A percentile compares a stretch with the other conserved stretches of the same genome.
Conservation (phyloP, 345 rosid species). For the Heritiera fomes region DNA sequence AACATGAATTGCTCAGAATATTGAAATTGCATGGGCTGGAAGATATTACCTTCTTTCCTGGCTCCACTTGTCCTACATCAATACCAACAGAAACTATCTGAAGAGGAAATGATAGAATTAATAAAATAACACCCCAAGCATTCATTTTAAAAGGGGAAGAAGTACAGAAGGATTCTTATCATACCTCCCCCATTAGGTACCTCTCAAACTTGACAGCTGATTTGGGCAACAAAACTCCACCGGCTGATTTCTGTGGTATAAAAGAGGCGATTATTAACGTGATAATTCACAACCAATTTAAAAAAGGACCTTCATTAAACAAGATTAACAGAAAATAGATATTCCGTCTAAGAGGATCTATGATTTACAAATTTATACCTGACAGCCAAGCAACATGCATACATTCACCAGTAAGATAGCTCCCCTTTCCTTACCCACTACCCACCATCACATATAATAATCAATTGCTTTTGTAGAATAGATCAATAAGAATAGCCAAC, state of each 20-base stretch:
- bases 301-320: not conserved
- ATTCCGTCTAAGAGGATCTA: too few relatives aligned
- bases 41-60: slow-evolving; percentile 71
- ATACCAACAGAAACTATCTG: slow-evolving; percentile 78
- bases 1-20: not conserved
- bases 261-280: not conserved
- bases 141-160: not conserved
- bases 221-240: slow-evolving; percentile 88
- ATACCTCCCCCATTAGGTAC: slow-evolving; percentile 84
- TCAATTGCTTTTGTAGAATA: not conserved
- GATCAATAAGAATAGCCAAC: not conserved
- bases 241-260: slow-evolving; percentile 69
- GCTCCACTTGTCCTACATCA: slow-evolving; percentile 61
- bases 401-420: not conserved
- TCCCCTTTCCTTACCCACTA: not conserved
- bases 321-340: not conserved
- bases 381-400: not conserved
- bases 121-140: not conserved
- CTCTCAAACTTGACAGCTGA: slow-evolving; percentile 92
- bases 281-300: not conserved
- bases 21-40: not conserved
- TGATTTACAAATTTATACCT: not conserved
- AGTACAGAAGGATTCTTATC: not conserved
- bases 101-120: not conserved
- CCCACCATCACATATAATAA: not conserved